Evolutionary conservation across 495 filamentous ascomycete species (phyloP).

Genomic region (Rhizodiscina lignyota): DNA sequence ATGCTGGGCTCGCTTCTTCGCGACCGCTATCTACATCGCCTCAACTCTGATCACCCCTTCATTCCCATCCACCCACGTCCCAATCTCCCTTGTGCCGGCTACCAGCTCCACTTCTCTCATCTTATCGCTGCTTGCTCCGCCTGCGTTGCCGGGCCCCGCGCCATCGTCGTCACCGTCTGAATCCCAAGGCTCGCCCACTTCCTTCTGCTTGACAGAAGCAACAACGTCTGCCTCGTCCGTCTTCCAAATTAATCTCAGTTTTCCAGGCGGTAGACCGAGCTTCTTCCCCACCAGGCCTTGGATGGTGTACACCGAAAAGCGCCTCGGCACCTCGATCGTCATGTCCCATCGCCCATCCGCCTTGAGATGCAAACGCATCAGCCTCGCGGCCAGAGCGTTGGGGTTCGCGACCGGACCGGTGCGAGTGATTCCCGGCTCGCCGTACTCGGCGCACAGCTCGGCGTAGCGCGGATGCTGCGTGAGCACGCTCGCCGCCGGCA

Average conservation of each 20-base stretch:
- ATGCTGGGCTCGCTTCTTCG: no score
- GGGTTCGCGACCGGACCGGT: constrained; percentile 33
- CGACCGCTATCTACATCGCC: constrained; percentile 9
- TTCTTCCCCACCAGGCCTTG: constrained; percentile 59
- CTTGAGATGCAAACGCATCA: constrained; percentile 51
- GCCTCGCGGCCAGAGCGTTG: constrained; percentile 52
- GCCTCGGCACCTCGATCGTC: constrained; percentile 44
- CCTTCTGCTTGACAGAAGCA: no score
- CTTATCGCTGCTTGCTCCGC: constrained; percentile 33
- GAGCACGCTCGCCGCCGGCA: constrained; percentile 31
- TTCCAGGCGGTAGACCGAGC: constrained; percentile 47
- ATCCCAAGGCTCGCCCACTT: no score
- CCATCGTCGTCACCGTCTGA: constrained; percentile 29
- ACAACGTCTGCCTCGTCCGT: constrained; percentile 54
- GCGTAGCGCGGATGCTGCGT: constrained; percentile 49
- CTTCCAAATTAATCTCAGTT: constrained; percentile 55
- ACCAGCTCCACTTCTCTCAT: constrained; percentile 65
- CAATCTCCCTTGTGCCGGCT: constrained; percentile 65
- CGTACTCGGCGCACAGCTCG: constrained; percentile 57
- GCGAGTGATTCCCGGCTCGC: constrained; percentile 41
- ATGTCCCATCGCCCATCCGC: not conserved
- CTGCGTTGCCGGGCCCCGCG: constrained; percentile 13
- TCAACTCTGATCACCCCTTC: constrained; percentile 58
- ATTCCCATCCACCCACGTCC: constrained; percentile 59
- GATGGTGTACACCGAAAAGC: constrained; percentile 62